A percentile compares a stretch with the other conserved stretches of the same genome.
phyloP scores from a whole-genome alignment of 371 early-diverging fungal species.

The Lichtheimia corymbifera region DNA sequence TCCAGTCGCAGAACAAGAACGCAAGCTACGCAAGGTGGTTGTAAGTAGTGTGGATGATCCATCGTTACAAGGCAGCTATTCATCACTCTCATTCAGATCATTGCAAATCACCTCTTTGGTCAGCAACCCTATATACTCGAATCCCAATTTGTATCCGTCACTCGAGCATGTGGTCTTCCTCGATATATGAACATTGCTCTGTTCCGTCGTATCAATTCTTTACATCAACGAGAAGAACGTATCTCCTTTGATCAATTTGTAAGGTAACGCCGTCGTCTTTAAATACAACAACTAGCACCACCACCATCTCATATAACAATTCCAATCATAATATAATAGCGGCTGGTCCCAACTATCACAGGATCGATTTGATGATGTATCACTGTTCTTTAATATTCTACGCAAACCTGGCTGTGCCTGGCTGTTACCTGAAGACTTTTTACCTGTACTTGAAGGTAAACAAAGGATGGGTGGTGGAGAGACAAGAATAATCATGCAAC shows the following conservation, averaged over 20 bases:
- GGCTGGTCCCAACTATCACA: conserved; percentile 35
- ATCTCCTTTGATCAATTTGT: conserved; percentile 24
- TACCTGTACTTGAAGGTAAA: conserved; percentile 51
- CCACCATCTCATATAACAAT: neutral
- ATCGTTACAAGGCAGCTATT: too few species aligned
- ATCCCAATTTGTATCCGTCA: conserved; percentile 52
- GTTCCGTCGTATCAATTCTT: conserved; percentile 47
- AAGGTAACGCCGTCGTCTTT: conserved; percentile 6
- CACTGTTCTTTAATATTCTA: conserved; percentile 42
- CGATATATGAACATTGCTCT: conserved; percentile 63
- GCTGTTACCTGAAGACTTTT: conserved; percentile 46
- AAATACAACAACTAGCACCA: neutral
- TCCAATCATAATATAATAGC: conserved; percentile 13
- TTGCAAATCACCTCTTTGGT: conserved; percentile 27
- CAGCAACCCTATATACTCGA: conserved; percentile 35
- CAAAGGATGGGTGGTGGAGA: too few species aligned
- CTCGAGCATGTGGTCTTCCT: conserved; percentile 57
- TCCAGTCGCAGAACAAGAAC: conserved; percentile 24
- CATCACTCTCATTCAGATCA: conserved; percentile 4
- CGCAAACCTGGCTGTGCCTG: conserved; percentile 23
- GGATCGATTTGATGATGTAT: conserved; percentile 39
- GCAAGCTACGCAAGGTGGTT: conserved; percentile 25
- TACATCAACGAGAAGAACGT: conserved; percentile 19
- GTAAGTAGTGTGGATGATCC: conserved; percentile 22
- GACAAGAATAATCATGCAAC: too few species aligned